Evolutionary conservation across 1,284 basidiomycete genomes (phyloP), one percentile per base, ranked within the genome.

Genomic region (Ustilago shanxiensis): DNA sequence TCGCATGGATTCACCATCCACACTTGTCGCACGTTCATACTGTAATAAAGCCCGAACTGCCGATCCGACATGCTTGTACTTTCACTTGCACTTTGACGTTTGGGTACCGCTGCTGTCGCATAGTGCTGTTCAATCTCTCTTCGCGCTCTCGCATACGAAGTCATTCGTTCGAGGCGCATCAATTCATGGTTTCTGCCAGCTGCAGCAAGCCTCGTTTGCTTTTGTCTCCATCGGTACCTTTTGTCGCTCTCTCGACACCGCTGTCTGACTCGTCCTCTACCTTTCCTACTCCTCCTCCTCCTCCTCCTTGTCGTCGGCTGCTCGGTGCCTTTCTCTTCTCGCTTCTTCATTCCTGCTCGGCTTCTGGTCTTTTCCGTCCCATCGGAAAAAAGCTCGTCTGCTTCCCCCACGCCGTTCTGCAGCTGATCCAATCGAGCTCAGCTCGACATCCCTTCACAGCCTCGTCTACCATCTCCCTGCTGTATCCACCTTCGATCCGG

Each of bases 341-440:
- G 56, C n/a, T 29, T 37, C 35, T 37, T 14, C 35, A 7, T 37
- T 14, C 3, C 1, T 54, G 4, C 26, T 54, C 33, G 52, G 52
- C 35, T 26, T 26, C 22, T 54, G 20, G 33, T 35, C 13, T 16
- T 24, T 26, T 31, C 35, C 22, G 20, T 39, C 13, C 9, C 9
- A 52, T 33, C 29, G 10, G 22, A 26, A 49, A 5, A 6, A 10
- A 7, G 1, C 45, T 20, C 13, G 10, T 47, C 47, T 24, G 6
- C 24, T 35, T 59, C 57, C 35, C 33, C 45, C 57, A 59, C 47
- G 57, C 57, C n/a, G 47, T 59, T 31, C 6, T 50, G 35, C 57
- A 59, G 18, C 26, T 41, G 33, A 35, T 22, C 51, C 5, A 14
- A 8, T 8, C 7, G 39, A 14, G 51, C 60, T 61, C 50, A 61